Percentiles rank a stretch among this genome's conserved stretches.
Conservation (phyloP, 2,329 filamentous ascomycete species). For the Rosellinia necatrix region DNA sequence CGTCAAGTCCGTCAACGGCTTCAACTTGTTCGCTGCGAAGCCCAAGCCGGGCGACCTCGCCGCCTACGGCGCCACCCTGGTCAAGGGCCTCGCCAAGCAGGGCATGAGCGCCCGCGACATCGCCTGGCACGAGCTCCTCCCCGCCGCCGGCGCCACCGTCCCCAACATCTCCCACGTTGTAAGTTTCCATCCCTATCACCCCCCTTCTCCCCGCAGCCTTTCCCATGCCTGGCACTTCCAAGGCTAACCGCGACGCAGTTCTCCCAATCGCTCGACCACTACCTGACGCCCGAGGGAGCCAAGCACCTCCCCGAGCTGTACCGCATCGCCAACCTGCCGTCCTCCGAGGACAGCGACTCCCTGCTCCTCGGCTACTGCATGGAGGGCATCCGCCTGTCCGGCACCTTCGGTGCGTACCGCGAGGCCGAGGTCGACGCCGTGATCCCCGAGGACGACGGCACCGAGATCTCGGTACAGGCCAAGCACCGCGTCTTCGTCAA, state of each 20-base stretch:
- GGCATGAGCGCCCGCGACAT: slow-evolving; percentile 69
- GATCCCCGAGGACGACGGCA: slow-evolving; percentile 57
- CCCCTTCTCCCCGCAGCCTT: too few species aligned
- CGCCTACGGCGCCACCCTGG: slow-evolving; percentile 67
- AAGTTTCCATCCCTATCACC: slow-evolving; percentile 39
- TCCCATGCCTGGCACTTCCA: too few species aligned
- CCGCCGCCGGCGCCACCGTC: slow-evolving; percentile 68
- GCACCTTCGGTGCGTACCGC: slow-evolving; percentile 65
- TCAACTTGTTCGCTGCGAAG: slow-evolving; percentile 49
- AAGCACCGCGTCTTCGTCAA: slow-evolving; percentile 68
- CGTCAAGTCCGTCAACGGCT: slow-evolving; percentile 23
- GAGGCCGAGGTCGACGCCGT: slow-evolving; percentile 52
- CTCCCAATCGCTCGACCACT: slow-evolving; percentile 74
- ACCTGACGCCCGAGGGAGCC: slow-evolving; percentile 62
- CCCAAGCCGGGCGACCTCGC: slow-evolving; percentile 58
- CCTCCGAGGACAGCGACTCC: slow-evolving; percentile 62
- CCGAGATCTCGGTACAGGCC: slow-evolving; percentile 54
- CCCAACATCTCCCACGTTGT: slow-evolving; percentile 72
- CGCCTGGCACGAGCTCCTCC: slow-evolving; percentile 72
- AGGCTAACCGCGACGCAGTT: slow-evolving; percentile 53
- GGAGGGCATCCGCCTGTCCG: slow-evolving; percentile 72
- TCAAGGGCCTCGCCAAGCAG: slow-evolving; percentile 66
- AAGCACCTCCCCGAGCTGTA: slow-evolving; percentile 65
- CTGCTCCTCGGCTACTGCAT: slow-evolving; percentile 70
- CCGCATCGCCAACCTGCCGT: slow-evolving; percentile 59